Base-by-base conservation (phyloP, 1,139 yeast genomes). In the Suhomyces terraborum region DNA sequence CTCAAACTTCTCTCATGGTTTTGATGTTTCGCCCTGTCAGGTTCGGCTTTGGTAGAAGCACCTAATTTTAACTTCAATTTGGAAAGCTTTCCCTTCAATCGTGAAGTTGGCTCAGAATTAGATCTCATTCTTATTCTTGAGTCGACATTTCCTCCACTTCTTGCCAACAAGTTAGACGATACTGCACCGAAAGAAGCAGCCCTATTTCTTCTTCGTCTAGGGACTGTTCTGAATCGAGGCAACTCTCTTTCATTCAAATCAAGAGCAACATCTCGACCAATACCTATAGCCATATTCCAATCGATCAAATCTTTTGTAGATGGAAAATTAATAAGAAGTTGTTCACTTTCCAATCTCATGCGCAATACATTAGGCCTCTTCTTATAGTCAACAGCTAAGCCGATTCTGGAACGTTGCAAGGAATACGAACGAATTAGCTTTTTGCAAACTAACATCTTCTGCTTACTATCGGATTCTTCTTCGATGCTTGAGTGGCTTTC, bases 161-260 rank as follows among this genome's bases (percentile, higher is more conserved):
- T 35, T 2, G 35, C 20, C 14, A 41, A 26, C 4, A 35, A 26
- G 17, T 16, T 27, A 4, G 42, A 22, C 5, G 31, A 8, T 2
- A 23, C 4, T 12, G 28, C 34, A 4, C 10, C 13, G 8, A 24
- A 19, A 8, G 43, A 36, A 6, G 25, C 8, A 2, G 39, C 25
- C 31, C 45, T 35, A n/a, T 31, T 26, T 24, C 44, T 35, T 29
- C 89, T 69, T 52, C 91, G 69, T 51, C 91, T 66, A 4, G 94
- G 94, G 8, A 85, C 88, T 0, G 88, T 82, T 55, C 89, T 69
- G 58, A 84, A 84, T 21, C 69, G 69, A 3, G 94, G 93, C 58
- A 79, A 57, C 36, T 78, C 81, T 36, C 94, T 66, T 19, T 74
- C 67, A 26, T 66, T 69, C 21, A 85, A 51, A 58, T 85, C 93